phyloP scores from a whole-genome alignment of 345 rosid species.

The Reutealis trisperma region DNA sequence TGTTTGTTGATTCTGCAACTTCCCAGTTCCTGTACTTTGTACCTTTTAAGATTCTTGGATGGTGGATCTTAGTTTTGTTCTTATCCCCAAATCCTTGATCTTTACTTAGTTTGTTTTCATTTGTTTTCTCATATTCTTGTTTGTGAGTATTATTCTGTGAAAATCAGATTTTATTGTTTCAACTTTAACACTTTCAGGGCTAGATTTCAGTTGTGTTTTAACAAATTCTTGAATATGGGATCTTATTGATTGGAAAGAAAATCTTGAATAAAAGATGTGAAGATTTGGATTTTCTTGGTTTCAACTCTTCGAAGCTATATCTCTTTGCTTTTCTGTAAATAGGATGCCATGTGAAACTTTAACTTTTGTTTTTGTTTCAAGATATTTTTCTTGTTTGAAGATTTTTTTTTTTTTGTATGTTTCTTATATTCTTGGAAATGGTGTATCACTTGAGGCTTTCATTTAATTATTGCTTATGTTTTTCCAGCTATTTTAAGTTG shows the following conservation, averaged over 20 bases:
- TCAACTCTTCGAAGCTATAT: conserved; percentile 4
- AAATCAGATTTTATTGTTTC: no score
- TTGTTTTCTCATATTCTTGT: background rate
- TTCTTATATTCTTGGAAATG: background rate
- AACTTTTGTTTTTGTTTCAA: background rate
- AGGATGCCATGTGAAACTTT: conserved; percentile 13
- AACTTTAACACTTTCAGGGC: background rate
- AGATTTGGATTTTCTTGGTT: background rate
- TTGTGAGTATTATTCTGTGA: background rate
- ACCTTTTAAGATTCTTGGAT: conserved; percentile 14
- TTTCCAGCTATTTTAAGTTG: conserved; percentile 2
- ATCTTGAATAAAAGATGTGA: background rate
- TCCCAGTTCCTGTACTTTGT: conserved; percentile 12
- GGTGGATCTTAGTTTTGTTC: conserved; percentile 3
- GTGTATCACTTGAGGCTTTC: background rate
- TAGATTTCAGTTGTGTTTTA: background rate
- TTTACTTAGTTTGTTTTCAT: background rate
- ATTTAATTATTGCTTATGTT: background rate
- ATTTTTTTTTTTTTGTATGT: no score
- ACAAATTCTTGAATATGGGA: conserved; percentile 11
- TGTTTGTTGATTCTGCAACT: conserved; percentile 18
- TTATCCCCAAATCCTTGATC: background rate
- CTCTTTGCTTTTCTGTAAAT: background rate
- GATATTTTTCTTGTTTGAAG: background rate
- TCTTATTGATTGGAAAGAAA: background rate